These are phyloP conservation scores for Stagonosporopsis rhizophila DNA, from an alignment of 2,329 filamentous ascomycete genomes.

Conservation along the genomic window DNA sequence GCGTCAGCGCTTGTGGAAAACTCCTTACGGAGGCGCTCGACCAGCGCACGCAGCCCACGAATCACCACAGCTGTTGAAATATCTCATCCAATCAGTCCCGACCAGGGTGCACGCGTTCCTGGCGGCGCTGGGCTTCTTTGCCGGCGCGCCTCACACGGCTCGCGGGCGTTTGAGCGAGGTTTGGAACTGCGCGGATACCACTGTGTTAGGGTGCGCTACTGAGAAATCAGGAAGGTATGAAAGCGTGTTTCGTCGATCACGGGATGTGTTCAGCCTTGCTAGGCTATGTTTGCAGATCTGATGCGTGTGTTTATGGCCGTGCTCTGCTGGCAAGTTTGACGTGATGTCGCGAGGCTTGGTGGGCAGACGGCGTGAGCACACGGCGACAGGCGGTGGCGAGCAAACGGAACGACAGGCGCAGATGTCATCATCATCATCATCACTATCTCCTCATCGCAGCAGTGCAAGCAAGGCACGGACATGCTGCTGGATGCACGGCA, in stretches of 20 bases:
- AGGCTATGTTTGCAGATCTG: background rate
- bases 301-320: conserved; percentile 2
- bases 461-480: background rate
- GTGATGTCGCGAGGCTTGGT: background rate
- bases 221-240: background rate
- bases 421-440: background rate
- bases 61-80: background rate
- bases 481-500: background rate
- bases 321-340: conserved; percentile 6
- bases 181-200: conserved; percentile 2
- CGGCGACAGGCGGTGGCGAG: background rate
- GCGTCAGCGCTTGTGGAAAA: conserved; percentile 14
- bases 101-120: conserved; percentile 13
- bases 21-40: background rate
- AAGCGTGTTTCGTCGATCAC: conserved; percentile 1
- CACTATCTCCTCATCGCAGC: background rate
- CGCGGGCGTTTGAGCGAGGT: conserved; percentile 7
- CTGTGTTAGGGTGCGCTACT: background rate
- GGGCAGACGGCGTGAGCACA: background rate
- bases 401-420: background rate
- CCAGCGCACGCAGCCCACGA: background rate
- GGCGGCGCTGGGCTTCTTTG: conserved; percentile 4
- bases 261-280: conserved; percentile 11
- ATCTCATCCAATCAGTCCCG: background rate
- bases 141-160: conserved; percentile 5